Evolutionary conservation across 2,329 filamentous ascomycete genomes (phyloP), one percentile per base, ranked within the genome.

Genomic region (Colletotrichum sp.): DNA sequence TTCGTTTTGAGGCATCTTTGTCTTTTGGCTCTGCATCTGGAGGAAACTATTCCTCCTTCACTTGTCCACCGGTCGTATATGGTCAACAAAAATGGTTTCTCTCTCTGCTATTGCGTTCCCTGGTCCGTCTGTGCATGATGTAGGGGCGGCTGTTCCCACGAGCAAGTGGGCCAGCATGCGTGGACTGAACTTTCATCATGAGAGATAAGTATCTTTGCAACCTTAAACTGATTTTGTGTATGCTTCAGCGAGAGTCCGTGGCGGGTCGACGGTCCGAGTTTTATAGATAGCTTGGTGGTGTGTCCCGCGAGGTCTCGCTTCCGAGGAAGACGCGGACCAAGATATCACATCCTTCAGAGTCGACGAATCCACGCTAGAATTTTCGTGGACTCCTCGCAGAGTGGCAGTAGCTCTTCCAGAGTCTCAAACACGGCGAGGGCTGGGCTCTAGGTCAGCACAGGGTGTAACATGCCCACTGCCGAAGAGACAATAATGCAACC

Each of bases 81-180:
- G 67, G 67, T 58, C 34, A 71, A 65, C 71, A 66, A 61, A 70
- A 74, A 74, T 30, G 28, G 24, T 65, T 61, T 32, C 26, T 34
- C 32, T 59, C 59, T 56, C 28, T 21, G 32, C 21, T 21, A 32
- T 65, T 18, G 16, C 36, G 9, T 52, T 14, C 10, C 24, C 13
- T 52, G 8, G 30, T 4, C 9, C 12, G 4, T 48, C 14, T 13
- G 16, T 52, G 62, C 16, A 48, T 21, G 24, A 28, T 48, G 24
- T 30, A 14, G 62, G 10, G 12, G 7, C 21, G 14, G 7, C n/a
- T 30, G 28, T 36, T 32, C 8, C 9, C 18, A 4, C 16, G 10
- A 64, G 38, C 13, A 65, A 6, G 9, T 43, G 38, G 38, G 18
- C 9, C 8, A 48, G 18, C 9, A n/a, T 21, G 5, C 2, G 36